Base-by-base conservation (phyloP, 768 basidiomycete species). In the Pisolithus microcarpus region DNA sequence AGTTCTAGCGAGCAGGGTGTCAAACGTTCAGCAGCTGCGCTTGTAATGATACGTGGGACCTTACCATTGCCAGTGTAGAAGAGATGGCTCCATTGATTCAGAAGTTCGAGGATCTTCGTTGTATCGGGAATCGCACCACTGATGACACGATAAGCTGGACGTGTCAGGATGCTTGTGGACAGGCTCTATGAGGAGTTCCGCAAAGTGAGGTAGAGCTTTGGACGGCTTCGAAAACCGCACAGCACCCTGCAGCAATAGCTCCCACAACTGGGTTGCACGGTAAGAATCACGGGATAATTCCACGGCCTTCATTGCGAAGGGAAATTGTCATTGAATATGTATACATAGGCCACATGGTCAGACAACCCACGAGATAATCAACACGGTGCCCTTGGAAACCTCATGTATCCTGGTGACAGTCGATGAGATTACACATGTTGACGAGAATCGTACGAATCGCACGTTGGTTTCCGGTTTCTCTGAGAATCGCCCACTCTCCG, bases 171-270 rank as follows among this genome's bases (percentile, higher is more conserved):
- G 79, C 56, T 78, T 74, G 2, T 81, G 78, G 23, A 86, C 43
- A 21, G 85, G 70, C 13, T 73, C 69, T 0, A 78, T 72, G 2
- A 89, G 55, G 4, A 85, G 72, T 3, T 67, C 57, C 0, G 79
- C 72, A 51, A 70, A 72, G 38, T 72, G 65, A 0, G 83, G 77
- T 0, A 72, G 62, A 9, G 43, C 46, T 59, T 90, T 87, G 7
- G 85, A 87, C 0, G 77, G 75, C 60, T 90, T 89, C 58, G 21
- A 88, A 43, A 8, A 81, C 73, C 0, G 74, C 76, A n/a, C 80
- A 74, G 58, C 83, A 85, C 0, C 87, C 88, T 1, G 86, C 85
- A 0, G 85, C 74, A 45, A 91, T 84, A 1, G 87, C 87, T 4
- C 86, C 87, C 45, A 77, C 71, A 21, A 84, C 66, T n/a, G 3